Percentiles rank a stretch among this genome's conserved stretches.
These are phyloP conservation scores for Globisporangium splendens DNA, from an alignment of 352 stramenopile genomes.

Conservation along the genomic window DNA sequence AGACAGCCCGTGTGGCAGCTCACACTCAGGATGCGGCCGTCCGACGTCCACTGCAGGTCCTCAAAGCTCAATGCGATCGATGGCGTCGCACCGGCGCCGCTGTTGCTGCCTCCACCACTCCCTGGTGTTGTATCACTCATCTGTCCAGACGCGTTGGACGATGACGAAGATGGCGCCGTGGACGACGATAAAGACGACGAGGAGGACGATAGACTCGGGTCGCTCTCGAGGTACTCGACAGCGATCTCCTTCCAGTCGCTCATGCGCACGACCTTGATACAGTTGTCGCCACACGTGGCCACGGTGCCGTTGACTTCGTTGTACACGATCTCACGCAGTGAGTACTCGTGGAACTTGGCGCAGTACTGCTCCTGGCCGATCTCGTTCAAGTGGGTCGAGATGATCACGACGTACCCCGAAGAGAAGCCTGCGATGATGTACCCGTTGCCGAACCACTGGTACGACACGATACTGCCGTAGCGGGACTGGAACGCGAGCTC, in stretches of 20 bases:
- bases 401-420: slow-evolving; percentile 88
- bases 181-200: slow-evolving; percentile 20
- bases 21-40: slow-evolving; percentile 90
- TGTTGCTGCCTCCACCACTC: slow-evolving; percentile 20
- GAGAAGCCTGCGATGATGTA: slow-evolving; percentile 91
- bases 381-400: slow-evolving; percentile 87
- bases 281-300: slow-evolving; percentile 84
- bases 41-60: slow-evolving; percentile 78
- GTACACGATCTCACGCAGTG: slow-evolving; percentile 74
- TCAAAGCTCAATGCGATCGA: slow-evolving; percentile 52
- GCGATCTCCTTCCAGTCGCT: slow-evolving; percentile 87
- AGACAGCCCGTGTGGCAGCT: slow-evolving; percentile 78
- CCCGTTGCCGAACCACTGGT: slow-evolving; percentile 88
- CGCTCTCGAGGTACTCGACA: slow-evolving; percentile 69
- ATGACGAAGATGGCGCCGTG: background rate
- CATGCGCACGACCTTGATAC: slow-evolving; percentile 91
- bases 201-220: slow-evolving; percentile 19
- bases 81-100: slow-evolving; percentile 6
- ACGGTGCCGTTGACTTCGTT: slow-evolving; percentile 83
- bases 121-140: slow-evolving; percentile 6
- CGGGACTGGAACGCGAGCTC: slow-evolving; percentile 89
- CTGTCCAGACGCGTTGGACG: background rate
- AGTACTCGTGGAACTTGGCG: slow-evolving; percentile 79
- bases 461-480: slow-evolving; percentile 88
- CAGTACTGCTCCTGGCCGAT: slow-evolving; percentile 88